phyloP scores from a whole-genome alignment of 192 early-diverging fungal genomes.

The Coemansia sp. region DNA sequence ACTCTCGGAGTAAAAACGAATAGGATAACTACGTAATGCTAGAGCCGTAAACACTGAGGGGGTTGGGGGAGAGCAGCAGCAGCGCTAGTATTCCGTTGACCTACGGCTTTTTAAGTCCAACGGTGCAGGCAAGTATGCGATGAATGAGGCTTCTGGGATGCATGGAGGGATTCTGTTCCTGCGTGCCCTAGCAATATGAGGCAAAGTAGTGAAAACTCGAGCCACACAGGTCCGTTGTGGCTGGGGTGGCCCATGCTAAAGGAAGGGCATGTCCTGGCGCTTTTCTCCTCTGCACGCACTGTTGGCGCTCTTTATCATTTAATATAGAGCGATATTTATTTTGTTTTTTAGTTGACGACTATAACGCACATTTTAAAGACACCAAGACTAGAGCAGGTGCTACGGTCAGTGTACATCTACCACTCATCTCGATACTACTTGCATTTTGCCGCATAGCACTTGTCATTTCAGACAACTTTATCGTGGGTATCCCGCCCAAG shows the following conservation, averaged over 20 bases:
- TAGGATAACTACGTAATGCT: background rate
- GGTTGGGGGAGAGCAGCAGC: background rate
- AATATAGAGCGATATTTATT: background rate
- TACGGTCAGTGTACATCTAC: background rate
- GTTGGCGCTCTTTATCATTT: background rate
- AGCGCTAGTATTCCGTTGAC: background rate
- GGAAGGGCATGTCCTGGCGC: background rate
- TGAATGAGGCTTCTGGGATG: constrained; percentile 1
- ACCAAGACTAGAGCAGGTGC: background rate
- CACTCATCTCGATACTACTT: background rate
- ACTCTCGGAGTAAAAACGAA: background rate
- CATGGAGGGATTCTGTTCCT: constrained; percentile 1
- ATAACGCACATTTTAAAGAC: background rate
- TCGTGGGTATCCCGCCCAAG: background rate
- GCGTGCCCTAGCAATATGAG: background rate
- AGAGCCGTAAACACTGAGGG: background rate
- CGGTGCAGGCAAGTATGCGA: background rate
- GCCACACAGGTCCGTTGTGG: background rate
- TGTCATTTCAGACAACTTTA: background rate
- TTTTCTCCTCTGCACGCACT: background rate
- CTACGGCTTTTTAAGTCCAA: constrained; percentile 1
- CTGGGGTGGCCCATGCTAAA: background rate
- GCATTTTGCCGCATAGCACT: background rate
- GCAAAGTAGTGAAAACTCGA: background rate
- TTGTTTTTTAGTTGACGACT: background rate